A percentile compares a stretch with the other conserved stretches of the same genome.
Conservation (phyloP, 2,329 filamentous ascomycete genomes). For the Xylariaceae sp. region DNA sequence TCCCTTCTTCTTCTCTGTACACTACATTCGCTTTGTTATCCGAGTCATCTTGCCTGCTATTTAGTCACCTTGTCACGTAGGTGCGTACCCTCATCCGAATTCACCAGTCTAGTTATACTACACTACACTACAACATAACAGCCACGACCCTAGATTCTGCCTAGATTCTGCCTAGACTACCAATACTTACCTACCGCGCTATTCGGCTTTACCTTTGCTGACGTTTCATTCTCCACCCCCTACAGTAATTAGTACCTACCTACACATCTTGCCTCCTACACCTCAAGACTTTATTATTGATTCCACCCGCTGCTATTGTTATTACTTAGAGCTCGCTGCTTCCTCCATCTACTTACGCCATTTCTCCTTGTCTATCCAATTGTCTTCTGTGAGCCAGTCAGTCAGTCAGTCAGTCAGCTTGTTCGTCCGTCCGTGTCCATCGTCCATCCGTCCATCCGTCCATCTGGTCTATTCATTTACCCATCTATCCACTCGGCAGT, state of each 20-base stretch:
- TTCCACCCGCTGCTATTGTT: not conserved
- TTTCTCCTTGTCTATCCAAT: constrained; percentile 2
- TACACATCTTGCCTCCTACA: not conserved
- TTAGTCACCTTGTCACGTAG: not conserved
- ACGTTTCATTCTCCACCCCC: constrained; percentile 11
- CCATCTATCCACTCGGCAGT: not conserved
- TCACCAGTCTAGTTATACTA: not conserved
- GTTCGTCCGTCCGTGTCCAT: not conserved
- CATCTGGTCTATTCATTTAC: not conserved
- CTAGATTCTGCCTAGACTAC: too few species aligned
- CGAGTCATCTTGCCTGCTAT: not conserved
- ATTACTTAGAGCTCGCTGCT: not conserved
- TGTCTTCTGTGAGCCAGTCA: not conserved
- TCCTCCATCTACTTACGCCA: not conserved
- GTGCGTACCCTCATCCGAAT: not conserved
- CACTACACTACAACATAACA: not conserved
- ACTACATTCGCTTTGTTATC: not conserved
- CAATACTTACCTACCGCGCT: not conserved
- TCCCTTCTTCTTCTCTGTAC: not conserved
- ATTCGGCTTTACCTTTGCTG: constrained; percentile 2
- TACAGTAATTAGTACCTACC: constrained; percentile 1
- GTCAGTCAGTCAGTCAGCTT: not conserved
- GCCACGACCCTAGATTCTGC: not conserved
- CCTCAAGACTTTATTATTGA: not conserved
- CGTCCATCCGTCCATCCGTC: not conserved